Conservation (phyloP, 2,329 filamentous ascomycete genomes). For the Pseudogymnoascus sp. region DNA sequence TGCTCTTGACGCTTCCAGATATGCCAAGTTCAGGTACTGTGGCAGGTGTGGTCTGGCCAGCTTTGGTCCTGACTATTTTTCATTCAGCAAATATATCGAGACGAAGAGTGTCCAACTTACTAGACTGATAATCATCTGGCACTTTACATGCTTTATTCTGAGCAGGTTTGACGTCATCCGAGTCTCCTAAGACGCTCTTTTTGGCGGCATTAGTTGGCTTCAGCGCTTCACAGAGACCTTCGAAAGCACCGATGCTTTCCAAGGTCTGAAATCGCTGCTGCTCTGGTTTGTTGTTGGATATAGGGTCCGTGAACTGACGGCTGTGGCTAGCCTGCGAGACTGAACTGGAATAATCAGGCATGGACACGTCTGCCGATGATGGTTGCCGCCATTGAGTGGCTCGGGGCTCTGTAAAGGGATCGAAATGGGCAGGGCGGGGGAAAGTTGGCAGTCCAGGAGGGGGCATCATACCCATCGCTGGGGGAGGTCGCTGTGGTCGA, state of each 20-base stretch:
- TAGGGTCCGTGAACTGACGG: conserved; percentile 24
- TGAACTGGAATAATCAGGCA: conserved; percentile 36
- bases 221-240: conserved; percentile 25
- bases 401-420: conserved; percentile 34
- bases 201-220: conserved; percentile 23
- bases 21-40: neutral
- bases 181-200: conserved; percentile 13
- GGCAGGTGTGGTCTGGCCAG: conserved; percentile 5
- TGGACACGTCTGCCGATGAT: conserved; percentile 36
- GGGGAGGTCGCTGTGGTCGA: conserved; percentile 18
- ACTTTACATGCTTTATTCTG: neutral
- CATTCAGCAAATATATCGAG: neutral
- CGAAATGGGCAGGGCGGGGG: conserved; percentile 26
- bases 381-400: conserved; percentile 25
- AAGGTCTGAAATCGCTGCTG: conserved; percentile 17
- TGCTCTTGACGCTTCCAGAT: conserved; percentile 16
- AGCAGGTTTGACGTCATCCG: neutral
- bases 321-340: conserved; percentile 28
- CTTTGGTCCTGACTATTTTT: neutral
- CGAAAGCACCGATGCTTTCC: conserved; percentile 21
- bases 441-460: conserved; percentile 18
- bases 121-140: neutral
- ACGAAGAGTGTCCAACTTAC: neutral
- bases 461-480: conserved; percentile 24
- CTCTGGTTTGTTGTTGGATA: conserved; percentile 18